Conservation (phyloP, 2,329 filamentous ascomycete genomes). For the Catunica adiposa region DNA sequence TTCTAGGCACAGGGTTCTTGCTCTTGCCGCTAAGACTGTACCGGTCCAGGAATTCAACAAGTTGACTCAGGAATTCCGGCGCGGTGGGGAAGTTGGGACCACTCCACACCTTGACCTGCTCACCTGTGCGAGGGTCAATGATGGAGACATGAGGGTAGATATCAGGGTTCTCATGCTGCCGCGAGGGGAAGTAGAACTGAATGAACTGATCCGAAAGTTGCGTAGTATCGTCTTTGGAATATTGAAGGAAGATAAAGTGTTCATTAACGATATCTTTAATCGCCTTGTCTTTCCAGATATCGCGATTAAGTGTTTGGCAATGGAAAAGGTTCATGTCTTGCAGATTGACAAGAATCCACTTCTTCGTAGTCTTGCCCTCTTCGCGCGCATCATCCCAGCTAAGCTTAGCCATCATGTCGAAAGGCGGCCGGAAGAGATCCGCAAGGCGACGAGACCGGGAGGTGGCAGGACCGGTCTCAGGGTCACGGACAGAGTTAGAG, state of each 20-base stretch:
- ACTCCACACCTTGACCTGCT: slow-evolving; percentile 94
- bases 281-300: slow-evolving; percentile 80
- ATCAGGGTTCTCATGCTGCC: slow-evolving; percentile 59
- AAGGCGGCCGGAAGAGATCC: slow-evolving; percentile 82
- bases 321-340: slow-evolving; percentile 89
- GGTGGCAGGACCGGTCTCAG: slow-evolving; percentile 11
- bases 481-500: neutral
- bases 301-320: slow-evolving; percentile 83
- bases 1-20: slow-evolving; percentile 80
- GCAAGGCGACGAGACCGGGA: slow-evolving; percentile 64
- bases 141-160: slow-evolving; percentile 95
- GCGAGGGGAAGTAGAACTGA: slow-evolving; percentile 68
- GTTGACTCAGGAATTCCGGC: slow-evolving; percentile 71
- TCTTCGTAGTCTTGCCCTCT: slow-evolving; percentile 71
- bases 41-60: slow-evolving; percentile 91
- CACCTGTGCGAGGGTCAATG: slow-evolving; percentile 84
- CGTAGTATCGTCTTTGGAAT: slow-evolving; percentile 61
- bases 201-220: slow-evolving; percentile 58
- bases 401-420: slow-evolving; percentile 67
- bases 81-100: slow-evolving; percentile 62
- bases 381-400: slow-evolving; percentile 75
- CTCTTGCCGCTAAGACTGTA: slow-evolving; percentile 79
- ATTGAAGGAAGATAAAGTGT: slow-evolving; percentile 93
- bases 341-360: slow-evolving; percentile 91
- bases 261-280: slow-evolving; percentile 70